phyloP scores from a whole-genome alignment of 2,329 filamentous ascomycete species.

The Paramyrothecium roridum region DNA sequence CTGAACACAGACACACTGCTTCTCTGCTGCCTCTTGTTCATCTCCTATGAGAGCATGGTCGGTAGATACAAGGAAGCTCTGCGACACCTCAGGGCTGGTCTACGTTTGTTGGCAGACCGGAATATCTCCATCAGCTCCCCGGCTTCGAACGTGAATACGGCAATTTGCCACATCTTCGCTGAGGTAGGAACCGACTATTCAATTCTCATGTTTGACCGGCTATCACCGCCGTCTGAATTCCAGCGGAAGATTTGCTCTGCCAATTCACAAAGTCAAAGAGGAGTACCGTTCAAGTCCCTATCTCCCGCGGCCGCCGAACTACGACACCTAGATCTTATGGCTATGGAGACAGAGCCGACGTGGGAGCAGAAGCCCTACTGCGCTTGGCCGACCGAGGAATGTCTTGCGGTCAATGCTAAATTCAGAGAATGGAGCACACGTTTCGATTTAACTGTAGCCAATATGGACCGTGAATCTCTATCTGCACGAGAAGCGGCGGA shows the following conservation, averaged over 20 bases:
- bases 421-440: neutral
- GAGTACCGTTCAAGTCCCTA: neutral
- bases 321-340: neutral
- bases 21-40: neutral
- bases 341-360: neutral
- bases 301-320: neutral
- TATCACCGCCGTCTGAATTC: neutral
- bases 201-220: neutral
- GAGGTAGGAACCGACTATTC: neutral
- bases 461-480: neutral
- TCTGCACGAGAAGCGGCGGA: neutral
- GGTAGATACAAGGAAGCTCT: neutral
- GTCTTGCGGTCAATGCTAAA: neutral
- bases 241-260: neutral
- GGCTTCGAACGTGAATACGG: neutral
- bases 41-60: neutral
- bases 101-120: neutral
- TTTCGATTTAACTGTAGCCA: neutral
- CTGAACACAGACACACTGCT: neutral
- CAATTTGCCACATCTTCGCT: neutral
- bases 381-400: neutral
- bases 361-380: neutral
- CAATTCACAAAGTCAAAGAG: neutral
- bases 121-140: neutral
- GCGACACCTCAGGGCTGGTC: neutral